Conservation (phyloP, 495 filamentous ascomycete species). For the Pseudomonodictys pantanalensis region DNA sequence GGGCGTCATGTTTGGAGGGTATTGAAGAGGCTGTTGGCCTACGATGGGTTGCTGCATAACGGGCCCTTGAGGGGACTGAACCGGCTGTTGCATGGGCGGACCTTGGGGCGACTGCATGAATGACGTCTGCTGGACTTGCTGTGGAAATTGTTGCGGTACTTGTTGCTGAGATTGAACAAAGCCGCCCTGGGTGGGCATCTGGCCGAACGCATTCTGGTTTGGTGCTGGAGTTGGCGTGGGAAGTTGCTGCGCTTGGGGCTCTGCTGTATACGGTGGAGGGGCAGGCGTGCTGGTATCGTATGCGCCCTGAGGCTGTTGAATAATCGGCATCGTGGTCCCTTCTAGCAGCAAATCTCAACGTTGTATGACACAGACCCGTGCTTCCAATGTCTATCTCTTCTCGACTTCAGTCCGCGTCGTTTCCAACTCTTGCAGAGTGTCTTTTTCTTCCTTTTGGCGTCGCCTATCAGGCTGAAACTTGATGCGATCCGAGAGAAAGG, state of each 20-base stretch:
- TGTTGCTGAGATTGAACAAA: slow-evolving; percentile 8
- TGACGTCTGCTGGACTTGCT: slow-evolving; percentile 1
- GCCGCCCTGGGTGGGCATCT: slow-evolving; percentile 11
- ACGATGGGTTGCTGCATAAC: slow-evolving; percentile 21
- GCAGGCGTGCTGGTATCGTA: slow-evolving; percentile 15
- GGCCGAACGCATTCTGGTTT: neutral
- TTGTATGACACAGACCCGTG: neutral
- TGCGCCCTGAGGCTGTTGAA: slow-evolving; percentile 16
- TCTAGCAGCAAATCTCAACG: neutral
- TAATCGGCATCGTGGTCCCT: neutral
- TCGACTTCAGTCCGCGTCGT: neutral
- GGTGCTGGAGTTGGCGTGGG: slow-evolving; percentile 9
- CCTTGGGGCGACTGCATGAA: slow-evolving; percentile 14
- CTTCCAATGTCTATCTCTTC: neutral
- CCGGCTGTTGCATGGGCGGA: slow-evolving; percentile 13
- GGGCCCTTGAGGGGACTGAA: no score
- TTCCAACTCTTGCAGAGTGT: neutral
- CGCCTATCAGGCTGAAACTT: neutral
- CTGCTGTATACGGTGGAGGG: slow-evolving; percentile 21
- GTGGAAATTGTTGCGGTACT: slow-evolving; percentile 11
- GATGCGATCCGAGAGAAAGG: neutral
- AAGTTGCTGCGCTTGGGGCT: slow-evolving; percentile 7
- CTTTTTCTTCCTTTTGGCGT: neutral
- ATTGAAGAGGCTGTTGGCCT: slow-evolving; percentile 23
- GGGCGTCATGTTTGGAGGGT: slow-evolving; percentile 20